phyloP scores from a whole-genome alignment of 441 rosid genomes.

The Croton setiger region DNA sequence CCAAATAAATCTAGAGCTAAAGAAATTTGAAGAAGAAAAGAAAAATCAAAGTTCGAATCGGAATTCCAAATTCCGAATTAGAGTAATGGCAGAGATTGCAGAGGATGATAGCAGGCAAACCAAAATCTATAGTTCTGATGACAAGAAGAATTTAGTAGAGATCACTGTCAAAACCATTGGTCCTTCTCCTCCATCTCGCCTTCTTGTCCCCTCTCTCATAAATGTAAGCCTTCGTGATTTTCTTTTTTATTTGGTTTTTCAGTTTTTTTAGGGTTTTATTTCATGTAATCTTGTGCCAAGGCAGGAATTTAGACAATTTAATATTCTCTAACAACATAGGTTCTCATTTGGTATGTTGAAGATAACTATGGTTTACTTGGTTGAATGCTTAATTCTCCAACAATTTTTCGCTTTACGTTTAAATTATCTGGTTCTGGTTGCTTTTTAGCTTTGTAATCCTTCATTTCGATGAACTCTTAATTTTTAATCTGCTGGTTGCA shows the following conservation, averaged over 20 bases:
- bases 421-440: not conserved
- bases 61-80: not conserved
- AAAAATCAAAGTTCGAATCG: not conserved
- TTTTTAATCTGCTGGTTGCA: not conserved
- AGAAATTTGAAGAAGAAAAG: not conserved
- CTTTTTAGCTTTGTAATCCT: too few relatives aligned
- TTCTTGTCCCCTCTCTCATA: slow-evolving; percentile 51
- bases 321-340: not conserved
- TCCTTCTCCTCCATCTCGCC: slow-evolving; percentile 67
- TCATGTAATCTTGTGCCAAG: too few relatives aligned
- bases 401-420: not conserved
- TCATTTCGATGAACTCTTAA: too few relatives aligned
- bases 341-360: not conserved
- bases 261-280: not conserved
- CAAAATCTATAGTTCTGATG: not conserved
- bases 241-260: not conserved
- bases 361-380: not conserved
- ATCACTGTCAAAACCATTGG: slow-evolving; percentile 71
- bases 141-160: slow-evolving; percentile 39
- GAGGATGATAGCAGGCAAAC: not conserved
- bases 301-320: not conserved
- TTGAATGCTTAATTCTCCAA: not conserved
- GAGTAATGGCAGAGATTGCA: not conserved
- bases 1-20: too few relatives aligned
- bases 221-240: slow-evolving; percentile 28